Conservation (phyloP, 768 basidiomycete genomes). For the Hypsizygus marmoreus region DNA sequence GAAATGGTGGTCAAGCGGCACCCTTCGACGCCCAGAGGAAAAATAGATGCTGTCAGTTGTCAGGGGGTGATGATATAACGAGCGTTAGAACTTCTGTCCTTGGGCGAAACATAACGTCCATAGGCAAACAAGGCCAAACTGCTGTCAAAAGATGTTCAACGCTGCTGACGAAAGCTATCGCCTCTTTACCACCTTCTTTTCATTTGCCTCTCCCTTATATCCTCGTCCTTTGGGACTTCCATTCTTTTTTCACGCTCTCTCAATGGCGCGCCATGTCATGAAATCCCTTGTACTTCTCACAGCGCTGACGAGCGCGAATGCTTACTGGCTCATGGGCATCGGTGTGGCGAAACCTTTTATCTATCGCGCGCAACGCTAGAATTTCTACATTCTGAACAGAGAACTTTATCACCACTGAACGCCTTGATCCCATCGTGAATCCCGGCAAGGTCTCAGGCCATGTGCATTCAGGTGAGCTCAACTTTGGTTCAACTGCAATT, state of each 20-base stretch:
- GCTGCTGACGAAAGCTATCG: conserved; percentile 5
- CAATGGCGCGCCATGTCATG: conserved; percentile 27
- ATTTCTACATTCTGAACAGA: conserved; percentile 23
- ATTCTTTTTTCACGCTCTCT: conserved; percentile 26
- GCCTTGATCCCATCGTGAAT: conserved; percentile 51
- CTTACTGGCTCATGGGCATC: conserved; percentile 48
- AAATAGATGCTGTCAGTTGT: conserved; percentile 5
- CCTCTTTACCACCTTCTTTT: conserved; percentile 21
- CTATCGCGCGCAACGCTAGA: conserved; percentile 3
- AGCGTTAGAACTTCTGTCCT: background rate
- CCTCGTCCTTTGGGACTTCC: conserved; percentile 20
- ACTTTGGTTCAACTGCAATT: conserved; percentile 1
- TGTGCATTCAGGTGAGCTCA: conserved; percentile 43
- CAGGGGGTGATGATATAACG: conserved; percentile 14
- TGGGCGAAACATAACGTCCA: background rate
- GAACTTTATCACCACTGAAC: conserved; percentile 47
- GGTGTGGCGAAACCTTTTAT: conserved; percentile 25
- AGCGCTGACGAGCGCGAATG: conserved; percentile 35
- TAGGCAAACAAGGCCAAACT: conserved; percentile 20
- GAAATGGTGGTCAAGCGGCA: background rate
- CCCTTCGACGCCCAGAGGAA: background rate
- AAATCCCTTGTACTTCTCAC: conserved; percentile 32
- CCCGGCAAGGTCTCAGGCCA: conserved; percentile 49
- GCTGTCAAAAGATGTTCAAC: conserved; percentile 7
- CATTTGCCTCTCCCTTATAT: conserved; percentile 23